These are phyloP conservation scores for Dalechampia spathulata DNA, from an alignment of 441 rosid genomes.

Conservation along the genomic window DNA sequence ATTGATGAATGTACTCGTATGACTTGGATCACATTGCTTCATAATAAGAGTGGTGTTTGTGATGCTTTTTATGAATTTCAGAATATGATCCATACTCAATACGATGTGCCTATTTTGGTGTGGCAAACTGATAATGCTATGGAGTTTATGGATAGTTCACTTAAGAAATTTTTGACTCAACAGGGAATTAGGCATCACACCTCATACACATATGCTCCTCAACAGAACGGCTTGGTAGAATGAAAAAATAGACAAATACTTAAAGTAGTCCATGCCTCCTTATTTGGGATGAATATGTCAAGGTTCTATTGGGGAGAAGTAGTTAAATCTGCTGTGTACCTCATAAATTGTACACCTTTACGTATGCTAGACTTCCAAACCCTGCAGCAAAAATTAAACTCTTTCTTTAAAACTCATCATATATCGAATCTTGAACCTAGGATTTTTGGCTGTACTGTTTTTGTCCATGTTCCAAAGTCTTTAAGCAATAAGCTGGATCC, in stretches of 20 bases:
- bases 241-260: neutral
- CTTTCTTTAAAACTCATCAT: neutral
- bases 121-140: neutral
- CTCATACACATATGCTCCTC: neutral
- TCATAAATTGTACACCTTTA: neutral
- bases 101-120: neutral
- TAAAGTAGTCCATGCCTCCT: neutral
- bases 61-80: neutral
- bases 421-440: neutral
- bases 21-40: neutral
- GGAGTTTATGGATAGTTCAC: neutral
- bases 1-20: neutral
- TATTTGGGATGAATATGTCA: constrained; percentile 1
- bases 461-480: constrained; percentile 7
- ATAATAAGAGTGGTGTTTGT: neutral
- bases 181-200: neutral
- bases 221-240: neutral
- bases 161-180: neutral
- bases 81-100: neutral
- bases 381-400: neutral
- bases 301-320: neutral
- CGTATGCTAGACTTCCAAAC: neutral
- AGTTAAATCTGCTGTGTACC: neutral
- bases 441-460: neutral
- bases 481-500: neutral